phyloP scores from a whole-genome alignment of 352 stramenopile genomes.

The Globisporangium iwayamae region DNA sequence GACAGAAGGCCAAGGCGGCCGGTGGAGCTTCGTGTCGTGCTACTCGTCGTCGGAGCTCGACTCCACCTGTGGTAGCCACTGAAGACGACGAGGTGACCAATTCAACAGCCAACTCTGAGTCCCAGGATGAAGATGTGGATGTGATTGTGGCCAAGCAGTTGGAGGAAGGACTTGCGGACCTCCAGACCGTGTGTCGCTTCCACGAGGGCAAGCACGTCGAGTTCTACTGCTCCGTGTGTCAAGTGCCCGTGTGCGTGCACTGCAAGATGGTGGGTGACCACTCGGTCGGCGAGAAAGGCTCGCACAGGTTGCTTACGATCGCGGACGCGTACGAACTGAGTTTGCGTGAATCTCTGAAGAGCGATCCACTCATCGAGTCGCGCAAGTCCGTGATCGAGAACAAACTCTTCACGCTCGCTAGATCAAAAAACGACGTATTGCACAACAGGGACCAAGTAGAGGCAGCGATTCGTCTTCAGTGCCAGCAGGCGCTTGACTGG shows the following conservation, averaged over 20 bases:
- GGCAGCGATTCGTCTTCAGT: constrained; percentile 47
- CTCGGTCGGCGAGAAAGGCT: constrained; percentile 72
- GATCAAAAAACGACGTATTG: constrained; percentile 28
- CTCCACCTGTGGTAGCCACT: constrained; percentile 17
- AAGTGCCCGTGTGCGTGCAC: constrained; percentile 60
- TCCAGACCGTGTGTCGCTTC: constrained; percentile 29
- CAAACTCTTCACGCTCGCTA: constrained; percentile 40
- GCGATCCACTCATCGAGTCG: constrained; percentile 62
- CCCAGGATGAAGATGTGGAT: constrained; percentile 26
- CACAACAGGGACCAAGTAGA: constrained; percentile 49
- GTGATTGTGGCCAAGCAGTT: constrained; percentile 41
- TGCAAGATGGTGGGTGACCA: constrained; percentile 85
- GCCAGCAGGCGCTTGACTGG: constrained; percentile 35
- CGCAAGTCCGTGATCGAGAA: constrained; percentile 59
- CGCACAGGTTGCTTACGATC: constrained; percentile 60
- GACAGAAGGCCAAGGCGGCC: constrained; percentile 8
- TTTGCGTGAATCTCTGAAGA: constrained; percentile 57
- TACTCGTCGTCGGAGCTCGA: constrained; percentile 37
- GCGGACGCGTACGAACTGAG: constrained; percentile 63
- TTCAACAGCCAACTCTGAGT: constrained; percentile 5
- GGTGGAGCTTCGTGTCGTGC: neutral
- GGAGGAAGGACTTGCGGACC: constrained; percentile 33
- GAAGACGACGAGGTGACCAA: neutral
- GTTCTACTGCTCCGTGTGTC: constrained; percentile 71
- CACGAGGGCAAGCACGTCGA: constrained; percentile 64